A percentile compares a stretch with the other conserved stretches of the same genome.
Evolutionary conservation across 2,329 filamentous ascomycete species (phyloP).

Genomic region (Xylaria sp.): DNA sequence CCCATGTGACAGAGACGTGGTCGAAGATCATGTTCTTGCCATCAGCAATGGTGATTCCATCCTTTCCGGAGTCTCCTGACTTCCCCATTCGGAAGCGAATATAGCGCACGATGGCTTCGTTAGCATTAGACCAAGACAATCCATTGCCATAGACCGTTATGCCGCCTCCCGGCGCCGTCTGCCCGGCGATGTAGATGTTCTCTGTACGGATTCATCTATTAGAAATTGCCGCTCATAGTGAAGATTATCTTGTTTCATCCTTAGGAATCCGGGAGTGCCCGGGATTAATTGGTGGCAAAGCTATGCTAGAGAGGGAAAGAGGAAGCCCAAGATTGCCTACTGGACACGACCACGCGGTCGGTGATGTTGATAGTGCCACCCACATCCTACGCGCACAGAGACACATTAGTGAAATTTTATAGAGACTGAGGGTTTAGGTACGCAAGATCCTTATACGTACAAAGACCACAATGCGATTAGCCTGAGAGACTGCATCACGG

Average conservation of each 20-base stretch:
- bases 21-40: slow-evolving; percentile 66
- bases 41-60: slow-evolving; percentile 63
- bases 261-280: background rate
- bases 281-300: background rate
- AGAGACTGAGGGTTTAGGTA: too few species aligned
- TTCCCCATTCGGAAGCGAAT: slow-evolving; percentile 65
- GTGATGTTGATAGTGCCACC: slow-evolving; percentile 61
- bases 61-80: slow-evolving; percentile 60
- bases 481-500: slow-evolving; percentile 59
- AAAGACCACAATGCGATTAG: slow-evolving; percentile 61
- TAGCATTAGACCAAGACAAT: slow-evolving; percentile 61
- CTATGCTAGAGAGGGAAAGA: background rate
- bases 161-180: slow-evolving; percentile 60
- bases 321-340: background rate
- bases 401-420: too few species aligned
- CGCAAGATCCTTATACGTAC: too few species aligned
- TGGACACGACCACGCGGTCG: slow-evolving; percentile 57
- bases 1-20: slow-evolving; percentile 63
- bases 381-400: too few species aligned
- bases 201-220: slow-evolving; percentile 34
- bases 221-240: background rate
- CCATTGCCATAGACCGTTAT: slow-evolving; percentile 66
- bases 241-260: background rate
- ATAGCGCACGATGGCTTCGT: slow-evolving; percentile 65
- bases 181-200: slow-evolving; percentile 60